Evolutionary conservation across 352 stramenopile genomes (phyloP).

Genomic region (Globisporangium emineosum): DNA sequence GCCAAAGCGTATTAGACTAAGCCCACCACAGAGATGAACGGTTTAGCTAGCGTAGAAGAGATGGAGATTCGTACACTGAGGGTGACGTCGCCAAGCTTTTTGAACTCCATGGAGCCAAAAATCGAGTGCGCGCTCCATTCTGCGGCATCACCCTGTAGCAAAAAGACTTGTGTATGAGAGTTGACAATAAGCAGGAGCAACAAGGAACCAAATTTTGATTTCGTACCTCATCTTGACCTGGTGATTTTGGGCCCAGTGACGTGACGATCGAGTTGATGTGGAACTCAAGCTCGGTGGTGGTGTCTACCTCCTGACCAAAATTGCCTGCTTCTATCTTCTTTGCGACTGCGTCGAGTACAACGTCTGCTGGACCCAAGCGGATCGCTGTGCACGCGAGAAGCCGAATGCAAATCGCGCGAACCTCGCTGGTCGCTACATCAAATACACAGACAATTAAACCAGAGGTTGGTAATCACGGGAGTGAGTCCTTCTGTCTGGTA

Average conservation of each 20-base stretch:
- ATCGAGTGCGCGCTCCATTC: slow-evolving; percentile 35
- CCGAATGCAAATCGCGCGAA: slow-evolving; percentile 44
- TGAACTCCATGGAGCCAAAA: slow-evolving; percentile 48
- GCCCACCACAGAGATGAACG: background rate
- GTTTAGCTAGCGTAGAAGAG: background rate
- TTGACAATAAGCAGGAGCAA: background rate
- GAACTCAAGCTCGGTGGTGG: slow-evolving; percentile 46
- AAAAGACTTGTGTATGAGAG: background rate
- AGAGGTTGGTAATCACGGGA: background rate
- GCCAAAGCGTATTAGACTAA: background rate
- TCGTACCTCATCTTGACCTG: slow-evolving; percentile 31
- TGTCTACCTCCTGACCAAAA: slow-evolving; percentile 38
- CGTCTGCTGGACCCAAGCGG: slow-evolving; percentile 28
- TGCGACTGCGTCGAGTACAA: slow-evolving; percentile 33
- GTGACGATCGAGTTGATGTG: slow-evolving; percentile 40
- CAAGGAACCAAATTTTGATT: background rate
- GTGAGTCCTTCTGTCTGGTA: too few relatives aligned
- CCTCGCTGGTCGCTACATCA: slow-evolving; percentile 35
- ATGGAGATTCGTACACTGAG: slow-evolving; percentile 40
- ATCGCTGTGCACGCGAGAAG: slow-evolving; percentile 52
- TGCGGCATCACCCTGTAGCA: slow-evolving; percentile 14
- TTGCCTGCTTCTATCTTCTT: slow-evolving; percentile 30
- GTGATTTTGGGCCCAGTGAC: slow-evolving; percentile 22
- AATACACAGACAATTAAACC: background rate
- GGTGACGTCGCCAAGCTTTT: slow-evolving; percentile 37